phyloP scores from a whole-genome alignment of 2,329 filamentous ascomycete species.

The Zalaria obscura region DNA sequence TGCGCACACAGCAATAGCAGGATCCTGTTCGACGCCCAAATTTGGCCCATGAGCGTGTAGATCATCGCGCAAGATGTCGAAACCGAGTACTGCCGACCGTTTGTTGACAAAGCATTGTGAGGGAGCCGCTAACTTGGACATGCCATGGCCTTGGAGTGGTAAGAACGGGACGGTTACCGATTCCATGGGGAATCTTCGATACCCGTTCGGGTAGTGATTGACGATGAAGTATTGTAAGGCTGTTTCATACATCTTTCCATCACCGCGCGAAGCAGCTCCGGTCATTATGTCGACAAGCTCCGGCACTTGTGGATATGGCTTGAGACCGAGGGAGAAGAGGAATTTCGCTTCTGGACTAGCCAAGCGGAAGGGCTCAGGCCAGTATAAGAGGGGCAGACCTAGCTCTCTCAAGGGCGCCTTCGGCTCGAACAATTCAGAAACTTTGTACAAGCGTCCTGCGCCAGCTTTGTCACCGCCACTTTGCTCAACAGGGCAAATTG shows the following conservation, averaged over 20 bases:
- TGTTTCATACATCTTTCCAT: conserved; percentile 44
- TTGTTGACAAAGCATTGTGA: conserved; percentile 72
- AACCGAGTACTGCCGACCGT: conserved; percentile 62
- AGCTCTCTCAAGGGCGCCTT: conserved; percentile 55
- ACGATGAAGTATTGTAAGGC: conserved; percentile 72
- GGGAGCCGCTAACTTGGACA: conserved; percentile 49
- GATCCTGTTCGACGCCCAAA: conserved; percentile 75
- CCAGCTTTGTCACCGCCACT: conserved; percentile 21
- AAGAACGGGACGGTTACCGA: conserved; percentile 36
- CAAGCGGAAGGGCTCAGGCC: conserved; percentile 59
- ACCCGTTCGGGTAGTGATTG: conserved; percentile 66
- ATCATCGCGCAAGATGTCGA: conserved; percentile 60
- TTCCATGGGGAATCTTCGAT: conserved; percentile 49
- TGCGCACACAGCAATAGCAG: conserved; percentile 63
- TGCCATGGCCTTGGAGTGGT: conserved; percentile 44
- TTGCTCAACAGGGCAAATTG: conserved; percentile 67
- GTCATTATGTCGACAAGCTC: conserved; percentile 71
- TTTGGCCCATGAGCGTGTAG: conserved; percentile 70
- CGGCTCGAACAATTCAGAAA: conserved; percentile 72
- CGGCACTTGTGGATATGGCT: conserved; percentile 52
- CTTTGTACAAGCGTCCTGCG: conserved; percentile 42
- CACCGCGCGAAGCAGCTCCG: conserved; percentile 37
- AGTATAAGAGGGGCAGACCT: conserved; percentile 63
- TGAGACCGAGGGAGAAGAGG: conserved; percentile 57
- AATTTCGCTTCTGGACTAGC: conserved; percentile 61